Evolutionary conservation across 345 rosid species (phyloP), one percentile per base, ranked within the genome.

Genomic region (Odontarrhena argentea): DNA sequence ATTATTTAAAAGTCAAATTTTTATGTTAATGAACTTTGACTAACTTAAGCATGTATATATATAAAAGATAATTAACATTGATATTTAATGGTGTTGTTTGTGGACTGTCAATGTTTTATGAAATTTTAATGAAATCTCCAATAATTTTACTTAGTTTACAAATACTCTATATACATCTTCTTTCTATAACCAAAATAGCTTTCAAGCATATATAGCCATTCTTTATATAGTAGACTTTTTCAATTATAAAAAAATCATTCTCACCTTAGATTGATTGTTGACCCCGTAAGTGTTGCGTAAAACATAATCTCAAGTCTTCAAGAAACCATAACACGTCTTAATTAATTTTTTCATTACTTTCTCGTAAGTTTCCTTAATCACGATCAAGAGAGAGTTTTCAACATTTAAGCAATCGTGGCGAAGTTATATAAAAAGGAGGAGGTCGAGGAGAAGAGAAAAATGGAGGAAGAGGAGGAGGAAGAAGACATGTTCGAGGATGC

Each of bases 401-500:
- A 44, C 30, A 70, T 5, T 14, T 65, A 32, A 63, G 70, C 75
- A 74, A 70, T 24, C 75, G 65, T 69, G 70, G 74, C 78, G 62
- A 75, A 75, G 71, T 55, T 69, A 50, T 63, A 69, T 63, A 72
- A 63, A 56, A 18, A 72, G 18, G 67, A 63, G 24, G 57, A 63
- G 24, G 57, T 60, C 63, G 67, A 63, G 57, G 65, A 50, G 6
- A 18, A 28, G 28, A 64, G 58, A 44, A 15, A 40, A 9, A 63
- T 68, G 76, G 76, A 71, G 7, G 48, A 48, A 26, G 76, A 67
- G 12, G 71, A 26, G 8, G 74, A 63, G 1, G 67, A 70, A 14
- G 63, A 67, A 43, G 74, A 65, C 57, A 38, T 15, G 60, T 72
- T 38, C 25, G 64, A 78, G 55, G 72, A 69, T 34, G 73, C 82